A percentile compares a stretch with the other conserved stretches of the same genome.
Conservation (phyloP, 139 green algal species). For the Closterium sp. region DNA sequence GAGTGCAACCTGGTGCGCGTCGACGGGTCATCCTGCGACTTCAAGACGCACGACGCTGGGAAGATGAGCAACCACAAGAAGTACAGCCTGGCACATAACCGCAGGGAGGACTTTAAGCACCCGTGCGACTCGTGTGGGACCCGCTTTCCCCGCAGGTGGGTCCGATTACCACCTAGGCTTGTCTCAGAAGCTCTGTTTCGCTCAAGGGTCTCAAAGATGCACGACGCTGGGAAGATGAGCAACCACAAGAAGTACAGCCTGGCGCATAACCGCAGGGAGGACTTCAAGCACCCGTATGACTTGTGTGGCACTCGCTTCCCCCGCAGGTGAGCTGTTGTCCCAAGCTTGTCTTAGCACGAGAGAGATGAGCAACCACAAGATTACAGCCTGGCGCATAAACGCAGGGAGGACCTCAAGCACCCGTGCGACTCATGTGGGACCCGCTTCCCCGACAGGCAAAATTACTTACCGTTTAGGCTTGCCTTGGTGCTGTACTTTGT, state of each 20-base stretch:
- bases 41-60: slow-evolving; percentile 13
- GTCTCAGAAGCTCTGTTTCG: too few species aligned
- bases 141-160: slow-evolving; percentile 9
- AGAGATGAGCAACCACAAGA: too few species aligned
- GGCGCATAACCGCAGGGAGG: slow-evolving; percentile 17
- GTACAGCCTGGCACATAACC: slow-evolving; percentile 23
- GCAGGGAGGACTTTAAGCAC: slow-evolving; percentile 17
- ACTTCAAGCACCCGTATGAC: slow-evolving; percentile 9
- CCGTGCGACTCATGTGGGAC: too few species aligned
- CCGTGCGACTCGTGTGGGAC: background rate
- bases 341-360: too few species aligned
- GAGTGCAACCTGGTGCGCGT: slow-evolving; percentile 6
- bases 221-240: slow-evolving; percentile 16
- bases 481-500: too few species aligned
- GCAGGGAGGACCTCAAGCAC: too few species aligned
- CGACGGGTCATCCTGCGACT: background rate
- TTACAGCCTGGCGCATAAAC: too few species aligned
- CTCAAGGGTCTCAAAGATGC: too few species aligned
- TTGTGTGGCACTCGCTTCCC: background rate
- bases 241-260: slow-evolving; percentile 8
- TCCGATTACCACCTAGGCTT: too few species aligned
- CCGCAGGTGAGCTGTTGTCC: background rate
- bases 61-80: slow-evolving; percentile 32
- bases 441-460: too few species aligned
- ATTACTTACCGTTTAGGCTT: too few species aligned